phyloP scores from a whole-genome alignment of 306 rosid species.

The Castanea crenata region DNA sequence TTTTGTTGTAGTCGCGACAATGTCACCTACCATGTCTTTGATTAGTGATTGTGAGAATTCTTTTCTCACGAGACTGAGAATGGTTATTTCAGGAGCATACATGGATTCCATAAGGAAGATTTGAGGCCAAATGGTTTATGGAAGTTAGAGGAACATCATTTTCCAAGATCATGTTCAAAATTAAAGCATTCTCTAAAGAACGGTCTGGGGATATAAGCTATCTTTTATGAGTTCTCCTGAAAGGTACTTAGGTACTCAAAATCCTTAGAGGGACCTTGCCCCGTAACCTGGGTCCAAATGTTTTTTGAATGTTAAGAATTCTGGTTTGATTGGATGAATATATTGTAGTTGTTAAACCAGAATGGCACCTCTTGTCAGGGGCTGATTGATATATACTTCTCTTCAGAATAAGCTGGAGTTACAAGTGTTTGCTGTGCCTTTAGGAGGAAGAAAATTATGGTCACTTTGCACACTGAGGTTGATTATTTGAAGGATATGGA shows the following conservation, averaged over 20 bases:
- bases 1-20: slow-evolving; percentile 59
- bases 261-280: neutral
- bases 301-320: neutral
- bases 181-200: too few species aligned
- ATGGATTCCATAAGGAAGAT: slow-evolving; percentile 48
- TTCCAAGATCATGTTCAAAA: too few species aligned
- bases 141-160: neutral
- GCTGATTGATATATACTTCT: neutral
- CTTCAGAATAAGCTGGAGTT: neutral
- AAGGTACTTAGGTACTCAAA: neutral
- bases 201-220: too few species aligned
- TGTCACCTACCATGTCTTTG: slow-evolving; percentile 30
- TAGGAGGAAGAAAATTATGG: neutral
- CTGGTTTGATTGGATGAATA: neutral
- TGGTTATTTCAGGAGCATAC: slow-evolving; percentile 49
- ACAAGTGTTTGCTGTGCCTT: neutral
- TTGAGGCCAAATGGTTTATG: slow-evolving; percentile 6
- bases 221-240: too few species aligned
- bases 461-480: neutral
- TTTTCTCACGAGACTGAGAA: slow-evolving; percentile 49
- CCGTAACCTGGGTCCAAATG: neutral
- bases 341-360: neutral
- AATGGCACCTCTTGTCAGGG: neutral
- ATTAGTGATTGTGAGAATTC: slow-evolving; percentile 27
- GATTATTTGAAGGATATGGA: neutral